Conservation (phyloP, 2,329 filamentous ascomycete genomes). For the Helminthosporium solani region DNA sequence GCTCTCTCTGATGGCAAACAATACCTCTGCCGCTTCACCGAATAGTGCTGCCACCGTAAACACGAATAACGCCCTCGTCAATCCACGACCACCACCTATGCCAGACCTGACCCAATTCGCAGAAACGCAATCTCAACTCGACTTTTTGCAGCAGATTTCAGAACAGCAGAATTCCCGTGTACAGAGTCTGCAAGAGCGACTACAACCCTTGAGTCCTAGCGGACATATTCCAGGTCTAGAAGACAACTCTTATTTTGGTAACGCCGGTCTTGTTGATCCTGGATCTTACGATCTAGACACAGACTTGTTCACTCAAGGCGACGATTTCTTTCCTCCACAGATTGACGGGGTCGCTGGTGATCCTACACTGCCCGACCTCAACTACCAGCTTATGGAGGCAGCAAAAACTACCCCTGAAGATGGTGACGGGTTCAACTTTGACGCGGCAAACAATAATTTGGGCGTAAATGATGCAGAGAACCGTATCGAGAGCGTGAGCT, state of each 20-base stretch:
- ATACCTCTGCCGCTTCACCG: slow-evolving; percentile 41
- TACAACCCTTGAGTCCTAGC: slow-evolving; percentile 78
- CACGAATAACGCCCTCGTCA: slow-evolving; percentile 59
- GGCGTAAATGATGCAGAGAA: slow-evolving; percentile 11
- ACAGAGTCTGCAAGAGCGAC: slow-evolving; percentile 68
- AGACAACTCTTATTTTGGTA: slow-evolving; percentile 39
- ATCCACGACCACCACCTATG: slow-evolving; percentile 56
- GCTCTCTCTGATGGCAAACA: slow-evolving; percentile 51
- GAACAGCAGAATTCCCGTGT: slow-evolving; percentile 76
- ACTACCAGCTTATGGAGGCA: slow-evolving; percentile 22
- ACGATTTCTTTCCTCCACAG: slow-evolving; percentile 53
- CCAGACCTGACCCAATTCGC: slow-evolving; percentile 63
- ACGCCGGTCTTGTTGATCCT: slow-evolving; percentile 38
- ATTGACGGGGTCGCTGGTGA: slow-evolving; percentile 4
- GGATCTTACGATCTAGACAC: slow-evolving; percentile 53
- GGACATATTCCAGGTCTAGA: slow-evolving; percentile 72
- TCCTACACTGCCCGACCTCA: slow-evolving; percentile 27
- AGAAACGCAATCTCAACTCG: slow-evolving; percentile 72
- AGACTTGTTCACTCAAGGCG: slow-evolving; percentile 58
- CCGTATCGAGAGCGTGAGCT: slow-evolving; percentile 46
- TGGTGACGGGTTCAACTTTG: slow-evolving; percentile 6
- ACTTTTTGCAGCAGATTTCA: slow-evolving; percentile 75
- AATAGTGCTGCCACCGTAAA: slow-evolving; percentile 27
- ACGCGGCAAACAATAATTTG: slow-evolving; percentile 11
- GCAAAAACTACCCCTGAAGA: slow-evolving; percentile 2